phyloP scores from a whole-genome alignment of 108 stramenopile genomes.

The Parietichytrium sp. region DNA sequence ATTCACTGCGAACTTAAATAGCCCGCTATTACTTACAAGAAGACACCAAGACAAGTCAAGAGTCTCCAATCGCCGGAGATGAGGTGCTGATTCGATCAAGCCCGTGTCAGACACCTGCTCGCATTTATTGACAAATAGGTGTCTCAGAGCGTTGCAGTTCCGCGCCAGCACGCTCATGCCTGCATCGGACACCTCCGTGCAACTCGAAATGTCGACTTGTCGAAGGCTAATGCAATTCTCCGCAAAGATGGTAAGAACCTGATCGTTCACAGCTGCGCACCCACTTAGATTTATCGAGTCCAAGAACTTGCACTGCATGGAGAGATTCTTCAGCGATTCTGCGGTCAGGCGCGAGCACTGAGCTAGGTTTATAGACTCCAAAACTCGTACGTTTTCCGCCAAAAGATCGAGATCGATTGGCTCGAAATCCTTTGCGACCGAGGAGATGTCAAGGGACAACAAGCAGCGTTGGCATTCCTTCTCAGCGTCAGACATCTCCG shows the following conservation, averaged over 20 bases:
- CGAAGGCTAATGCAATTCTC: conserved; percentile 12
- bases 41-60: conserved; percentile 24
- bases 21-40: background rate
- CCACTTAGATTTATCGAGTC: background rate
- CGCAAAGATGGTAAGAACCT: background rate
- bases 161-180: background rate
- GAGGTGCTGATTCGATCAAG: background rate
- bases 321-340: background rate
- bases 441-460: background rate
- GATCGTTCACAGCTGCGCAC: background rate
- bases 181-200: conserved; percentile 31
- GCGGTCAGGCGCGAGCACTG: background rate
- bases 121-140: conserved; percentile 37
- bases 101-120: conserved; percentile 28
- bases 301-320: background rate
- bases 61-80: background rate
- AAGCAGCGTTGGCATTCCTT: conserved; percentile 8
- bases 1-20: conserved; percentile 36
- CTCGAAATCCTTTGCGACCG: background rate
- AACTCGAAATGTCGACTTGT: background rate
- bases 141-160: background rate
- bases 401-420: background rate
- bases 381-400: conserved; percentile 14
- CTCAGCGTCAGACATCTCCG: background rate
- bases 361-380: background rate